Base-by-base conservation (phyloP, 306 rosid species). In the Trifolium pratense region DNA sequence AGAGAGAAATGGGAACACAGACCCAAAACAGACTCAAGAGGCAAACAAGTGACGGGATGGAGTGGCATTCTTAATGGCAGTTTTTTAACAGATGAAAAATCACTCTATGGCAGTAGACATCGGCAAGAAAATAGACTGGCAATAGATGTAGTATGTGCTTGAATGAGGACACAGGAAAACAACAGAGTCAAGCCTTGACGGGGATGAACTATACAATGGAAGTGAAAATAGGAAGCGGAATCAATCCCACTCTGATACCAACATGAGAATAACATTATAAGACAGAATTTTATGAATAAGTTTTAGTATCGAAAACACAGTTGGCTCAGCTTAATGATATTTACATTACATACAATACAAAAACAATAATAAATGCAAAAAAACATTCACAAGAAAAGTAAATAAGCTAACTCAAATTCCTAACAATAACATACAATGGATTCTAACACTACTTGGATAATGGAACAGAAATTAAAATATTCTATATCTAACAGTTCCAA, bases 1-100 rank as follows among this genome's bases (percentile, higher is more conserved):
- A 10, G 31, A 20, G 14, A 17, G 16, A 18, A 18, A 59, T 6
- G 9, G 18, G 37, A 5, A 63, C 29, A 20, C 39, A 63, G 49
- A 36, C 29, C 48, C 68, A 62, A 36, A 63, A 34, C 25, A 63
- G 49, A 20, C 69, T 17, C 69, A 63, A 16, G 45, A 39, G 49
- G 29, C 16, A 20, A 9, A 63, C 10, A 12, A 39, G 69, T 17
- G 49, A 63, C 20, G 51, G 51, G 69, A 63, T 11, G 69, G 49
- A 63, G 32, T 14, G 20, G 39, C 18, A 58, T 6, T 14, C 37
- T 5, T 59, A 29, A 59, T 3, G 65, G 5, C 14, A 32, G 65
- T 59, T 18, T 59, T 5, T 26, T 59, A 13, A 29, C 20, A 9
- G 11, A 6, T 58, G 62, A 29, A 58, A 58, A 26, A 58, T 13